These are phyloP conservation scores for Termitomyces sp. DNA, from an alignment of 768 basidiomycete species.

Conservation along the genomic window DNA sequence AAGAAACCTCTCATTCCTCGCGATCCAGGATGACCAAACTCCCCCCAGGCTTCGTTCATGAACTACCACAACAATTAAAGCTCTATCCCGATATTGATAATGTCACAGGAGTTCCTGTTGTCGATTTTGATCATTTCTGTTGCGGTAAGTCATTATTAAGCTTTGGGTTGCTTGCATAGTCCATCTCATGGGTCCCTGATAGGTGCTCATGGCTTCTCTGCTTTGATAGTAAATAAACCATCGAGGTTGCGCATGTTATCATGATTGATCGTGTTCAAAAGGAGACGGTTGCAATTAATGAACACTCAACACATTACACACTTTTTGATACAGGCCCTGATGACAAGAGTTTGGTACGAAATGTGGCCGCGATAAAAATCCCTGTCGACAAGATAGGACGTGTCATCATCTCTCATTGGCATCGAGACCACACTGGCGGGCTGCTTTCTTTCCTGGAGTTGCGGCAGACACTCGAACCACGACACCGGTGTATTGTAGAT, in stretches of 20 bases:
- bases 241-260: not conserved
- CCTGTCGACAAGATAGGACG: conserved; percentile 50
- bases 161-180: not conserved
- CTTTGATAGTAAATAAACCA: conserved; percentile 49
- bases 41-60: conserved; percentile 73
- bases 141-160: conserved; percentile 26
- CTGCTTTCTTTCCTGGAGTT: conserved; percentile 57
- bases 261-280: conserved; percentile 14
- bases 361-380: conserved; percentile 53
- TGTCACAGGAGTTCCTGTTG: conserved; percentile 47
- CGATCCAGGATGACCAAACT: conserved; percentile 66
- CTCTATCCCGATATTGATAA: conserved; percentile 38
- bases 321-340: conserved; percentile 88
- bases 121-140: conserved; percentile 70
- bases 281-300: conserved; percentile 51
- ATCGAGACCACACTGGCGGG: conserved; percentile 70
- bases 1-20: not conserved
- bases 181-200: not conserved
- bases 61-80: conserved; percentile 57
- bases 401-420: conserved; percentile 77
- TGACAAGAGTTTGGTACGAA: conserved; percentile 65
- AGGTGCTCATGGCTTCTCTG: conserved; percentile 83
- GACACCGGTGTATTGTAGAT: conserved; percentile 48
- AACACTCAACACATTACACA: conserved; percentile 37
- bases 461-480: conserved; percentile 21